A percentile compares a stretch with the other conserved stretches of the same genome.
Evolutionary conservation across 1,139 yeast genomes (phyloP).

Genomic region (Sugiyamaella sp.): DNA sequence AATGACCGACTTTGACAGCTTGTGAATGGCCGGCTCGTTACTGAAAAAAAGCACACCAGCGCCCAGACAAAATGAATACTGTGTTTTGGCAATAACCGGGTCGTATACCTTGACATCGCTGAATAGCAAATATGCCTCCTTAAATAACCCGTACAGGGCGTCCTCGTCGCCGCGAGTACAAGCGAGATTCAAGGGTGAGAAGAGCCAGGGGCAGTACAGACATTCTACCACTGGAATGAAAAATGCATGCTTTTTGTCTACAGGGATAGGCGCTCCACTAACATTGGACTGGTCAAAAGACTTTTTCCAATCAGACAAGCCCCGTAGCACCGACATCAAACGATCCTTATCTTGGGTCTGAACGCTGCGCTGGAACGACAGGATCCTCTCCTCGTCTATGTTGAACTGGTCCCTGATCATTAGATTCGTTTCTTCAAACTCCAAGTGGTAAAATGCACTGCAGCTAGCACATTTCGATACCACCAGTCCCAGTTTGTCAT

Average conservation of each 20-base stretch:
- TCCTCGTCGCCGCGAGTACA: slow-evolving; percentile 7
- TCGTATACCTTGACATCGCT: slow-evolving; percentile 22
- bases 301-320: slow-evolving; percentile 4
- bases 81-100: slow-evolving; percentile 19
- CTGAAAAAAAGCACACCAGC: background rate
- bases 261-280: slow-evolving; percentile 16
- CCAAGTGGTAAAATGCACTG: slow-evolving; percentile 25
- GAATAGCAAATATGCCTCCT: slow-evolving; percentile 19
- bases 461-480: slow-evolving; percentile 27
- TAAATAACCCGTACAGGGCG: background rate
- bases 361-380: slow-evolving; percentile 15
- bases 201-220: slow-evolving; percentile 20
- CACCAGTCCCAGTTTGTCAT: slow-evolving; percentile 13
- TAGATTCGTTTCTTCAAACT: slow-evolving; percentile 18
- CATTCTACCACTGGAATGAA: slow-evolving; percentile 19
- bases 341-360: slow-evolving; percentile 18
- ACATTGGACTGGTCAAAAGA: background rate
- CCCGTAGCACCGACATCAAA: background rate
- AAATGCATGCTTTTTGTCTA: slow-evolving; percentile 27
- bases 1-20: background rate
- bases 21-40: background rate
- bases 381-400: slow-evolving; percentile 20
- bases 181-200: slow-evolving; percentile 8
- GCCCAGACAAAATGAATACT: slow-evolving; percentile 7
- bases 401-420: slow-evolving; percentile 18